phyloP scores from a whole-genome alignment of 345 rosid species.

The Bruguiera sexangula region DNA sequence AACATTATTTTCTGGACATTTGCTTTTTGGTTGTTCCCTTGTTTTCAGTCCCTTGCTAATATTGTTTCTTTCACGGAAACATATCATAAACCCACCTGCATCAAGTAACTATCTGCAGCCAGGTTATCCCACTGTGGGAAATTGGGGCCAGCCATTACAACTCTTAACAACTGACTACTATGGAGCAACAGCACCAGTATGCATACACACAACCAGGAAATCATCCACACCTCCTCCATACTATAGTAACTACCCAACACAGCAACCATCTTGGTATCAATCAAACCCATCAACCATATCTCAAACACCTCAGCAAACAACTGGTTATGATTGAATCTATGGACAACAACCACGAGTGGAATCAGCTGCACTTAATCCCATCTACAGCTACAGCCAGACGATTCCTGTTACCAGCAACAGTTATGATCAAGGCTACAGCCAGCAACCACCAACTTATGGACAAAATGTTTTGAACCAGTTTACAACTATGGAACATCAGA shows the following conservation, averaged over 20 bases:
- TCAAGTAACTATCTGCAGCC: conserved; percentile 14
- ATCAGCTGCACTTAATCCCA: conserved; percentile 15
- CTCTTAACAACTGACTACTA: neutral
- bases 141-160: conserved; percentile 21
- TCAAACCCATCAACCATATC: conserved; percentile 13
- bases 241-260: conserved; percentile 15
- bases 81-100: conserved; percentile 13
- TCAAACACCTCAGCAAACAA: conserved; percentile 17
- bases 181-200: conserved; percentile 23
- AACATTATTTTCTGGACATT: neutral
- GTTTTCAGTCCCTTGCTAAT: neutral
- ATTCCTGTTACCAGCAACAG: neutral
- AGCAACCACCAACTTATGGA: conserved; percentile 17
- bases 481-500: conserved; percentile 17
- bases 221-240: conserved; percentile 9
- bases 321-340: conserved; percentile 22
- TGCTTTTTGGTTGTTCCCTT: neutral
- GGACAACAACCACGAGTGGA: conserved; percentile 22
- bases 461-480: conserved; percentile 13
- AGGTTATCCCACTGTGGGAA: conserved; percentile 7
- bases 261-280: conserved; percentile 22
- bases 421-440: conserved; percentile 16
- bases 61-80: conserved; percentile 17
- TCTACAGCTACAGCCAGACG: conserved; percentile 13
- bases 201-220: conserved; percentile 18